A percentile compares a stretch with the other conserved stretches of the same genome.
Conservation (phyloP, 1,284 basidiomycete species). For the Erythrobasidium hasegawianum region DNA sequence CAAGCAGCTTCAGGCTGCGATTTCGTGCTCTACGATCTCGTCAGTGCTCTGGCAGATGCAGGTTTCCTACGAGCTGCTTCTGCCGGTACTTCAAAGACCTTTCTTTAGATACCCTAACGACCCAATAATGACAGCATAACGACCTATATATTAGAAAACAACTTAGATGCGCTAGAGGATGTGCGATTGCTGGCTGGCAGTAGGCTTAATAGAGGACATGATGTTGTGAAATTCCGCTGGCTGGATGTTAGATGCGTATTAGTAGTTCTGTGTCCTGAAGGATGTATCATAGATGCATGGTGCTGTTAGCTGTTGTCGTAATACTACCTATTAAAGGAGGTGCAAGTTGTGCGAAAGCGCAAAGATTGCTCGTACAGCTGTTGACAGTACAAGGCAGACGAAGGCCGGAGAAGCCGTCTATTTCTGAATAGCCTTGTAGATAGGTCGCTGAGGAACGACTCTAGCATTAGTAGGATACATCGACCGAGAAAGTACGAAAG, state of each 20-base stretch:
- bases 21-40: conserved; percentile 52
- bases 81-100: conserved; percentile 42
- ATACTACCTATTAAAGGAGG: no score
- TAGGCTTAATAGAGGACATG: background rate
- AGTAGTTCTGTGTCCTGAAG: no score
- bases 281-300: no score
- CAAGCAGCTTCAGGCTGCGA: conserved; percentile 52
- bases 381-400: no score
- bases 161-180: background rate
- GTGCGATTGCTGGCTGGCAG: no score
- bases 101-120: background rate
- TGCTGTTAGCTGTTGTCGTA: no score
- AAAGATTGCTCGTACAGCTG: no score
- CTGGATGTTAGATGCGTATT: no score
- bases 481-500: conserved; percentile 52
- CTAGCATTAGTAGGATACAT: background rate
- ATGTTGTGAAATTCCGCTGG: background rate
- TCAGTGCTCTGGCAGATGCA: conserved; percentile 49
- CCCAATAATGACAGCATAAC: background rate
- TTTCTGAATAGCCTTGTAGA: conserved; percentile 44
- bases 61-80: conserved; percentile 47
- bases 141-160: no score
- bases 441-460: conserved; percentile 36
- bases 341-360: no score
- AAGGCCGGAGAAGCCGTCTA: conserved; percentile 33